phyloP scores from a whole-genome alignment of 768 basidiomycete species.

The Termitomyces sp. region DNA sequence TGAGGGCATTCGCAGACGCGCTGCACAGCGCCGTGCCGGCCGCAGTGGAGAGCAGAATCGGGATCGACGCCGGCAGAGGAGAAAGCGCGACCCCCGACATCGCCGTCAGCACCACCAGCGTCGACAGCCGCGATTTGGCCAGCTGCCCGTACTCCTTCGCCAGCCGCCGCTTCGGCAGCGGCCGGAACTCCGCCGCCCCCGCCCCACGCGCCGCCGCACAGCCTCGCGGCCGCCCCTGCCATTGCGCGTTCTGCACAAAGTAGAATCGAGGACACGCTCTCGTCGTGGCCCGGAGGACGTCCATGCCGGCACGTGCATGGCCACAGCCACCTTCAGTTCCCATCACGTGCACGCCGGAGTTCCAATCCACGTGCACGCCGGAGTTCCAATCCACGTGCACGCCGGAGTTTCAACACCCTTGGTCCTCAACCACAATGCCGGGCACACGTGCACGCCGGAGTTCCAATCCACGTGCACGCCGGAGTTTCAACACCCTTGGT shows the following conservation, averaged over 20 bases:
- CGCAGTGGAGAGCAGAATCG: slow-evolving; percentile 82
- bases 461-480: too few relatives aligned
- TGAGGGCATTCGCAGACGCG: slow-evolving; percentile 90
- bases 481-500: slow-evolving; percentile 16
- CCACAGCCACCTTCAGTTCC: too few relatives aligned
- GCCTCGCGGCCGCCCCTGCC: slow-evolving; percentile 30
- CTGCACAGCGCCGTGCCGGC: slow-evolving; percentile 87
- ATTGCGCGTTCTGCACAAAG: slow-evolving; percentile 60
- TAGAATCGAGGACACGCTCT: too few relatives aligned
- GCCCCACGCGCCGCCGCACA: too few relatives aligned
- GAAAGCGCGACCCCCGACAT: slow-evolving; percentile 93
- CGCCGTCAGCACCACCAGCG: slow-evolving; percentile 81
- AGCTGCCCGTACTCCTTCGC: slow-evolving; percentile 73
- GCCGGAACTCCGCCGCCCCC: too few relatives aligned
- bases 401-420: too few relatives aligned
- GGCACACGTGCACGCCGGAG: too few relatives aligned
- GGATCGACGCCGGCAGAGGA: slow-evolving; percentile 78
- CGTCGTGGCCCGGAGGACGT: too few relatives aligned
- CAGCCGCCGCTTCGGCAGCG: slow-evolving; percentile 38
- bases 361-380: too few relatives aligned
- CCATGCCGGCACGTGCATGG: too few relatives aligned
- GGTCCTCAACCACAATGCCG: slow-evolving; percentile 29
- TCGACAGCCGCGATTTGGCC: slow-evolving; percentile 78
- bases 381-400: too few relatives aligned
- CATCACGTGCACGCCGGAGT: too few relatives aligned